Base-by-base conservation (phyloP, 768 basidiomycete species). In the Pisolithus microcarpus region DNA sequence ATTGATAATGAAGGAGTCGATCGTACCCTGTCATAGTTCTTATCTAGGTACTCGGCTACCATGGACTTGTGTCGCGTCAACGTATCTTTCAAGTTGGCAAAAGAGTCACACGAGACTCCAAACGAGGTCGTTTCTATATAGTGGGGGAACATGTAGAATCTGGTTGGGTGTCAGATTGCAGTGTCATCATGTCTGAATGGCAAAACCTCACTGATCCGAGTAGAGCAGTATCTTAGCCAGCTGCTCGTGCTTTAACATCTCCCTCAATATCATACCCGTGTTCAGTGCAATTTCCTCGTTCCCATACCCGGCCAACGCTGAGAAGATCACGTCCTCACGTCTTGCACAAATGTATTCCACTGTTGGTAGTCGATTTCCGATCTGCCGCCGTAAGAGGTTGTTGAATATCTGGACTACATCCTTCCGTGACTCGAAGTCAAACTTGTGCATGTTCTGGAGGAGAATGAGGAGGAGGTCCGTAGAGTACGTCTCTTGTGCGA, bases 71-170 rank as follows among this genome's bases (percentile, higher is more conserved):
- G 96, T 56, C 91, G 80, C 23, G 96, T 98, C 36, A 99, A 74
- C 5, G 91, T 94, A 71, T 98, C 96, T 77, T 97, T 98, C 66
- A 98, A 78, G 66, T 96, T 98, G 15, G 91, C 89, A 61, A 96
- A 96, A 4, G 95, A 95, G 65, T 98, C 96, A 58, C 94, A 97
- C 0, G 95, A 97, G 54, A 97, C 91, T 7, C 96, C 95, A 63
- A 99, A 99, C 18, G 94, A 96, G 4, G 94, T 95, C 26, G 87
- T 85, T 72, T 99, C 96, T 61, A 99, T 97, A 69, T 93, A 94
- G 62, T 90, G 83, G 18, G 94, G 91, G 70, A 93, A 99, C 54
- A 82, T 86, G 75, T 98, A 98, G 69, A 99, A 97, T 62, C 94
- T 95, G 10, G 9, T 13, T 21, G 37, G 46, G 7, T 16, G 24